Conservation (phyloP, 1,284 basidiomycete genomes). For the Apiotrichum laibachii region DNA sequence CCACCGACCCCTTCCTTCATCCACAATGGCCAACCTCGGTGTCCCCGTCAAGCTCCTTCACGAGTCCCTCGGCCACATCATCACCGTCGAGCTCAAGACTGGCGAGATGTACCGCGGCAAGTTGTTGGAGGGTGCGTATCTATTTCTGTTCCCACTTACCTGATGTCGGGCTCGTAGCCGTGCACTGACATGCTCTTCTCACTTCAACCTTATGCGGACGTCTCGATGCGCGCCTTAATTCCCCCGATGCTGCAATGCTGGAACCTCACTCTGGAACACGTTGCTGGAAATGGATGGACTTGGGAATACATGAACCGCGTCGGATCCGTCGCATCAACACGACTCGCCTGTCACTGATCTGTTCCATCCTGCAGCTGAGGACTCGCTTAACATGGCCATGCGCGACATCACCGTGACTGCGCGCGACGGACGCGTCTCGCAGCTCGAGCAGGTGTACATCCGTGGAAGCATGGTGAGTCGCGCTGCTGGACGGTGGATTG, state of each 20-base stretch:
- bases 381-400: slow-evolving; percentile 94
- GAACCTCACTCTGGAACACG: too few relatives aligned
- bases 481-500: too few relatives aligned
- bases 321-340: too few relatives aligned
- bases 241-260: too few relatives aligned
- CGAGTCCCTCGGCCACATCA: slow-evolving; percentile 90
- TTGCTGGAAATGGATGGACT: too few relatives aligned
- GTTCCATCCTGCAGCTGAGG: slow-evolving; percentile 69
- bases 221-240: too few relatives aligned
- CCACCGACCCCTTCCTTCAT: not conserved
- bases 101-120: slow-evolving; percentile 92
- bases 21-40: slow-evolving; percentile 62
- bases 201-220: too few relatives aligned
- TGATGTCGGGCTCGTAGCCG: not conserved
- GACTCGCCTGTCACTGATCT: slow-evolving; percentile 6
- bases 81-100: slow-evolving; percentile 97
- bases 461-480: slow-evolving; percentile 78
- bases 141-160: too few relatives aligned
- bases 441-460: slow-evolving; percentile 98
- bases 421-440: slow-evolving; percentile 97
- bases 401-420: slow-evolving; percentile 97
- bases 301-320: too few relatives aligned
- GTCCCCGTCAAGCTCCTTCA: slow-evolving; percentile 90
- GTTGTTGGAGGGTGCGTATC: slow-evolving; percentile 74
- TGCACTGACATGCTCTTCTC: not conserved